These are phyloP conservation scores for Phallus indusiatus DNA, from an alignment of 768 basidiomycete species.

Conservation along the genomic window DNA sequence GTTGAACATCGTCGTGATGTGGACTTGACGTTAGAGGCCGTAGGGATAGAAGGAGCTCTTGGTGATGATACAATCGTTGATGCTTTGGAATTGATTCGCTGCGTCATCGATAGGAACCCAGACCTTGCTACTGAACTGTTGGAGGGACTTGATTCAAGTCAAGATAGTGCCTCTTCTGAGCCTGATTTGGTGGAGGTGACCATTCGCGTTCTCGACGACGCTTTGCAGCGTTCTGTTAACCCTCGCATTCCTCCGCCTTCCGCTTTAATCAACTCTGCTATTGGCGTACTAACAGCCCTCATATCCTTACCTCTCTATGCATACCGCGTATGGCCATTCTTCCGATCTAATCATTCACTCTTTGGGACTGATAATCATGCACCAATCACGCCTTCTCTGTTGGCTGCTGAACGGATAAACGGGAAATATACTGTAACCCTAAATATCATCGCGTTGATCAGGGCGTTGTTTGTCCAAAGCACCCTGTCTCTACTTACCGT, in stretches of 20 bases:
- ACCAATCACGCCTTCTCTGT: constrained; percentile 53
- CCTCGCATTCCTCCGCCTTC: constrained; percentile 36
- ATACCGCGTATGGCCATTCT: constrained; percentile 81
- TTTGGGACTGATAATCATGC: constrained; percentile 55
- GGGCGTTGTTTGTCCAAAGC: constrained; percentile 67
- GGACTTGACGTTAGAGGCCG: constrained; percentile 38
- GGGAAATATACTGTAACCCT: constrained; percentile 79
- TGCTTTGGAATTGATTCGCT: constrained; percentile 69
- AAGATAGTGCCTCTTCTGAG: constrained; percentile 37
- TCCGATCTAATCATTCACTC: constrained; percentile 68
- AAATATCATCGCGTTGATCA: constrained; percentile 66
- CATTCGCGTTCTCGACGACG: constrained; percentile 73
- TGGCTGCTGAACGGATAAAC: constrained; percentile 59
- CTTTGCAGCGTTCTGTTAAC: constrained; percentile 42
- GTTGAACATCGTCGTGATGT: constrained; percentile 2
- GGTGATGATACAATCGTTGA: constrained; percentile 62
- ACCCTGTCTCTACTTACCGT: constrained; percentile 36
- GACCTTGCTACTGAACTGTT: constrained; percentile 55
- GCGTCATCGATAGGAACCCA: constrained; percentile 64
- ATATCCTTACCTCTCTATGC: constrained; percentile 66
- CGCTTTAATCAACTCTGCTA: constrained; percentile 65
- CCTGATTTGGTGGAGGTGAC: constrained; percentile 73
- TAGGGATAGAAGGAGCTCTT: constrained; percentile 60
- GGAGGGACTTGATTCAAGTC: constrained; percentile 54
- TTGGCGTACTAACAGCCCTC: constrained; percentile 73